A percentile compares a stretch with the other conserved stretches of the same genome.
Evolutionary conservation across 192 early-diverging fungal genomes (phyloP).

Genomic region (Coemansia sp.): DNA sequence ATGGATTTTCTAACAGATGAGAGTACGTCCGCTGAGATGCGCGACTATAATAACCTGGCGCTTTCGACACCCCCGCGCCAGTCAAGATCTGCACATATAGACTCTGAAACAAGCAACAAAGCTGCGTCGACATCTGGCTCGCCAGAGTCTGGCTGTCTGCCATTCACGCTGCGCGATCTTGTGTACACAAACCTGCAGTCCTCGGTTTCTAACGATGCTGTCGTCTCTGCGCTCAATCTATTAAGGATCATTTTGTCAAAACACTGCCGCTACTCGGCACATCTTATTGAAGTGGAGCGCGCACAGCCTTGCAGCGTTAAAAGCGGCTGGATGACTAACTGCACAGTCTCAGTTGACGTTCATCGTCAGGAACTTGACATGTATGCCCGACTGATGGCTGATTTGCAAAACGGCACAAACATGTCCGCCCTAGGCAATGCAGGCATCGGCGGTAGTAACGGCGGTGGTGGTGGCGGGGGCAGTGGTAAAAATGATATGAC

Average conservation of each 20-base stretch:
- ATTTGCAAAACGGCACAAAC: constrained; percentile 27
- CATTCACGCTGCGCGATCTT: constrained; percentile 77
- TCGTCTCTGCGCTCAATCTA: constrained; percentile 79
- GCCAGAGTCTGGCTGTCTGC: constrained; percentile 21
- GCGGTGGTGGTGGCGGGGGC: constrained; percentile 2
- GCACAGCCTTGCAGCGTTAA: constrained; percentile 23
- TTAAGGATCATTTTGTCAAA: constrained; percentile 69
- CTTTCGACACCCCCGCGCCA: not conserved
- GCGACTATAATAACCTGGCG: not conserved
- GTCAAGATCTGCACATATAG: not conserved
- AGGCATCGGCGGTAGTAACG: not conserved
- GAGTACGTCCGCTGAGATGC: constrained; percentile 46
- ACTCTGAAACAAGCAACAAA: not conserved
- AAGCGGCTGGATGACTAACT: constrained; percentile 48
- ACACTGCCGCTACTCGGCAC: constrained; percentile 75
- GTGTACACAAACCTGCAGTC: constrained; percentile 87
- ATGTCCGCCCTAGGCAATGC: not conserved
- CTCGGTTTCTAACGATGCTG: constrained; percentile 74
- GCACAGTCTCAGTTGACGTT: constrained; percentile 46
- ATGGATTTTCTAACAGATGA: constrained; percentile 76
- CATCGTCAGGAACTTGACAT: constrained; percentile 53
- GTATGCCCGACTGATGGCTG: constrained; percentile 49
- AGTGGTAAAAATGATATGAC: not conserved
- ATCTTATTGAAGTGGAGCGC: constrained; percentile 71
- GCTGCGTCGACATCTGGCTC: constrained; percentile 1